Evolutionary conservation across 768 basidiomycete genomes (phyloP).

Genomic region (Kwoniella europaea): DNA sequence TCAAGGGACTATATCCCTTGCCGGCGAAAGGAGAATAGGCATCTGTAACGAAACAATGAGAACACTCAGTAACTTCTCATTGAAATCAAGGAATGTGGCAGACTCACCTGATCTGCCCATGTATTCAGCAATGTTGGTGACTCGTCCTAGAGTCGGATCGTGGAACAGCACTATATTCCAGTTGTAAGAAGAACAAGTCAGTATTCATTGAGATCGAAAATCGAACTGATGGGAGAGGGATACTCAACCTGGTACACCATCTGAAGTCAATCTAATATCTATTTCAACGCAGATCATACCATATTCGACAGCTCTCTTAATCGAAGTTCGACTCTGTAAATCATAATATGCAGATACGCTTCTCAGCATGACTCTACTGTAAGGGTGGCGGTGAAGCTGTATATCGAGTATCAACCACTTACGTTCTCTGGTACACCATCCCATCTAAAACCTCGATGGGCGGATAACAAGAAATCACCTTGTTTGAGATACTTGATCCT

Average conservation of each 20-base stretch:
- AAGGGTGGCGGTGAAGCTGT: neutral
- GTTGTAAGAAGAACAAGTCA: neutral
- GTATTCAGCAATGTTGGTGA: slow-evolving; percentile 20
- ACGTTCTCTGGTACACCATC: slow-evolving; percentile 24
- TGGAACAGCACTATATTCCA: slow-evolving; percentile 8
- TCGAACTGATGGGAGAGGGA: no score
- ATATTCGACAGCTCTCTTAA: slow-evolving; percentile 10
- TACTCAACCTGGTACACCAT: slow-evolving; percentile 9
- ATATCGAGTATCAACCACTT: neutral
- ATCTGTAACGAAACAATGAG: neutral
- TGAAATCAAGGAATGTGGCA: neutral
- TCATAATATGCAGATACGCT: neutral
- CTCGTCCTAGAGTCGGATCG: slow-evolving; percentile 9
- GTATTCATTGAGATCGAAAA: neutral
- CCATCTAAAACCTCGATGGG: slow-evolving; percentile 21
- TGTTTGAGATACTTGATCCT: slow-evolving; percentile 11
- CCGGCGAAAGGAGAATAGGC: slow-evolving; percentile 19
- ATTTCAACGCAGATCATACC: slow-evolving; percentile 19
- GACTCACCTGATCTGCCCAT: slow-evolving; percentile 6
- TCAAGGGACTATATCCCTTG: slow-evolving; percentile 16
- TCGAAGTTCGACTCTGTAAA: slow-evolving; percentile 9
- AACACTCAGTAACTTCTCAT: neutral
- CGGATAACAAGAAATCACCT: slow-evolving; percentile 15
- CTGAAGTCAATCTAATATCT: slow-evolving; percentile 19
- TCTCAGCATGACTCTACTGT: neutral